Conservation (phyloP, 2,329 filamentous ascomycete species). For the Penicillium sp. region DNA sequence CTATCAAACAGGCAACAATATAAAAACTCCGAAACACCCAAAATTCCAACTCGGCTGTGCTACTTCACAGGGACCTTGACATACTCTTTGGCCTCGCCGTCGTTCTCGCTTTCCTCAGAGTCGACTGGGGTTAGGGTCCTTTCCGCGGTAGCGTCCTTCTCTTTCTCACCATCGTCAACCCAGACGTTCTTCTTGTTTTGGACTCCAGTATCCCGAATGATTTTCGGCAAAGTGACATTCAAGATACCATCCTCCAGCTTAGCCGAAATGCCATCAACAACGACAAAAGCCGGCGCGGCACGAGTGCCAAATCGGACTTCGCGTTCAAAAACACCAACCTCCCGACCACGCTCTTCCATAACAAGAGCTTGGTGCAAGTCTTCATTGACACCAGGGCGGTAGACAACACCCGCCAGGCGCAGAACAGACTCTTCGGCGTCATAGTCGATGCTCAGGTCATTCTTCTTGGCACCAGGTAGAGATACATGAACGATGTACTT, state of each 20-base stretch:
- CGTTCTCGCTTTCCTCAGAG: slow-evolving; percentile 20
- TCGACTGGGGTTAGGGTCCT: slow-evolving; percentile 27
- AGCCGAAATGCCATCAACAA: slow-evolving; percentile 68
- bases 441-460: slow-evolving; percentile 76
- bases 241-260: slow-evolving; percentile 79
- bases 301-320: slow-evolving; percentile 60
- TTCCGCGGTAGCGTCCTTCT: slow-evolving; percentile 25
- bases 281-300: slow-evolving; percentile 61
- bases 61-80: slow-evolving; percentile 26
- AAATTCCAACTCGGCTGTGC: not conserved
- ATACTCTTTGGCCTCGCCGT: slow-evolving; percentile 27
- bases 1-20: not conserved
- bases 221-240: slow-evolving; percentile 74
- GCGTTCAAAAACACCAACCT: slow-evolving; percentile 73
- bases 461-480: slow-evolving; percentile 75
- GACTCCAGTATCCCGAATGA: slow-evolving; percentile 40
- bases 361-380: slow-evolving; percentile 65
- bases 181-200: slow-evolving; percentile 19
- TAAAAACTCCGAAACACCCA: not conserved
- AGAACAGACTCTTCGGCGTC: slow-evolving; percentile 67
- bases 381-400: slow-evolving; percentile 71
- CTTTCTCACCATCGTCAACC: slow-evolving; percentile 20
- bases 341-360: slow-evolving; percentile 70
- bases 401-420: slow-evolving; percentile 69
- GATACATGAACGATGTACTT: slow-evolving; percentile 71